Evolutionary conservation across 768 basidiomycete species (phyloP).

Genomic region (Trametes cinnabarina): DNA sequence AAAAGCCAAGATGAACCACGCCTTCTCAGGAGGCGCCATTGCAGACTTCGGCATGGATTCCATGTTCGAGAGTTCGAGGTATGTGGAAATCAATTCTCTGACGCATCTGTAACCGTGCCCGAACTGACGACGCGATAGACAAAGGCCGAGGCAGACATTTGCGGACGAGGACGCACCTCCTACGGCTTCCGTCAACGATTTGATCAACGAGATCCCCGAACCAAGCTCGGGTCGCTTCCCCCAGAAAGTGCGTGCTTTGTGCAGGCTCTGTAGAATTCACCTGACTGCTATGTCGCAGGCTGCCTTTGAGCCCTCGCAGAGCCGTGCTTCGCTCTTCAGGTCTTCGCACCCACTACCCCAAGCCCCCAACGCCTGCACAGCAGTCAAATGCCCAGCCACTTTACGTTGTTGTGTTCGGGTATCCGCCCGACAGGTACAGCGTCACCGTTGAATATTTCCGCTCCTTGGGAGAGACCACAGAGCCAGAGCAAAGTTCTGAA

Average conservation of each 20-base stretch:
- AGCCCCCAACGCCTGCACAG: conserved; percentile 23
- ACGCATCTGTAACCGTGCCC: no score
- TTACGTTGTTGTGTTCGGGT: conserved; percentile 85
- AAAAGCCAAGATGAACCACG: conserved; percentile 77
- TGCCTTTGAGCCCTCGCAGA: conserved; percentile 40
- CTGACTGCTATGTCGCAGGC: conserved; percentile 29
- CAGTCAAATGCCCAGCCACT: conserved; percentile 39
- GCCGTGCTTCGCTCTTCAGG: conserved; percentile 30
- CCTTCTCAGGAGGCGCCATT: conserved; percentile 58
- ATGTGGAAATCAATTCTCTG: background rate
- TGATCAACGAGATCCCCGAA: conserved; percentile 57
- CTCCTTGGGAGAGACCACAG: conserved; percentile 68
- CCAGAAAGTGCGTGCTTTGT: conserved; percentile 36
- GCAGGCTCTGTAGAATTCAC: background rate
- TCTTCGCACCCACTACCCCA: conserved; percentile 21
- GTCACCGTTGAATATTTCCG: conserved; percentile 72
- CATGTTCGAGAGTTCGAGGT: conserved; percentile 78
- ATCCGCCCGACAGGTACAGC: conserved; percentile 76
- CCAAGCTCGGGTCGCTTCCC: conserved; percentile 42
- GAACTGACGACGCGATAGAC: background rate
- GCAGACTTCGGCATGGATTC: conserved; percentile 81
- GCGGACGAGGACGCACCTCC: conserved; percentile 83
- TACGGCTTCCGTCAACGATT: conserved; percentile 70
- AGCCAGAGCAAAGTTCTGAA: conserved; percentile 63
- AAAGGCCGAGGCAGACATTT: conserved; percentile 59